phyloP scores from a whole-genome alignment of 1,284 basidiomycete genomes.

The Cronartium quercuum region DNA sequence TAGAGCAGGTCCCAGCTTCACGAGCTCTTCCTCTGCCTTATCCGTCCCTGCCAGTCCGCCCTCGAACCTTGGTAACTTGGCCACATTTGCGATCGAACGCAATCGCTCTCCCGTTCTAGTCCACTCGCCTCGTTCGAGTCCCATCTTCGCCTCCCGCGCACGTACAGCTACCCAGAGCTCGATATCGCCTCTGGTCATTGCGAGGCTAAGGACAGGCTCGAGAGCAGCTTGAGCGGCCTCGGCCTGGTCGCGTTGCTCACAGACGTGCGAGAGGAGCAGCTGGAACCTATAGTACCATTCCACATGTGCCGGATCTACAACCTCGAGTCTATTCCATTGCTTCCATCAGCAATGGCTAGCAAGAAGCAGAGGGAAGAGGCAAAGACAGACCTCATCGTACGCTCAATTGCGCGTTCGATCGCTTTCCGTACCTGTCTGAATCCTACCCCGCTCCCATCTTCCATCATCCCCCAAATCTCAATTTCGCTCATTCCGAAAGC shows the following conservation, averaged over 20 bases:
- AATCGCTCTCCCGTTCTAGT: slow-evolving; percentile 2
- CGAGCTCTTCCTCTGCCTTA: too few relatives aligned
- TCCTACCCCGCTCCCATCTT: neutral
- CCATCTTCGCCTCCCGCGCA: slow-evolving; percentile 8
- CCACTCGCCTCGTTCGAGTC: slow-evolving; percentile 1
- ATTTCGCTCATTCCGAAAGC: neutral
- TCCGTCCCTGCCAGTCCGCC: too few relatives aligned
- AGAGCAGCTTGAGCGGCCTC: neutral
- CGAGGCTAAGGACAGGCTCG: neutral
- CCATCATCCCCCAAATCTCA: neutral
- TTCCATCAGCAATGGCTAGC: too few relatives aligned
- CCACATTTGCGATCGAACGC: neutral
- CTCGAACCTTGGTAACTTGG: slow-evolving; percentile 11
- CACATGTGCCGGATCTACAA: neutral
- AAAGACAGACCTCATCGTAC: neutral
- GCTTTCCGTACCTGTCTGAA: slow-evolving; percentile 21
- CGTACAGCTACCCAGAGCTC: slow-evolving; percentile 5
- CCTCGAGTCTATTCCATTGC: neutral
- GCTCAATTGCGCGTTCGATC: slow-evolving; percentile 9
- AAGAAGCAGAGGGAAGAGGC: too few relatives aligned
- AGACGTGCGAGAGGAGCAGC: neutral
- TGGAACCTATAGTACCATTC: slow-evolving; percentile 16
- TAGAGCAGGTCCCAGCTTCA: neutral
- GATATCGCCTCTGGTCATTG: neutral
- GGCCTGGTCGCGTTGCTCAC: slow-evolving; percentile 1